phyloP scores from a whole-genome alignment of 768 basidiomycete species.

The Mycena metata region DNA sequence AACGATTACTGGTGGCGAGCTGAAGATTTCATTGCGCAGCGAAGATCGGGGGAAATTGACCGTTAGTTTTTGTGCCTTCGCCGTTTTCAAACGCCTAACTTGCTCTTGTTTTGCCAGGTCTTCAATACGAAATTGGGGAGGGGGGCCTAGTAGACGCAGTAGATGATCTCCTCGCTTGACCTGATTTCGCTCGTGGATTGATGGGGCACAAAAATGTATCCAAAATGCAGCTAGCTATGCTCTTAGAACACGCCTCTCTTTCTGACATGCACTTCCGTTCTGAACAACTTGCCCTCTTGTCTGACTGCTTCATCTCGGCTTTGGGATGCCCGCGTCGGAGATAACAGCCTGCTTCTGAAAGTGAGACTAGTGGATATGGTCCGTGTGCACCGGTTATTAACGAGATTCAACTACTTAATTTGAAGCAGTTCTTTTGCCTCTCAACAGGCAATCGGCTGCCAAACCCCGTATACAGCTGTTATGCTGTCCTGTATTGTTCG shows the following conservation, averaged over 20 bases:
- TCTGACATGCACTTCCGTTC: neutral
- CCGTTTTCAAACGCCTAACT: slow-evolving; percentile 7
- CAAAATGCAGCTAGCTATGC: slow-evolving; percentile 3
- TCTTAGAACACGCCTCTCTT: neutral
- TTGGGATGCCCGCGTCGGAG: neutral
- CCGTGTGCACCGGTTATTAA: too few relatives aligned
- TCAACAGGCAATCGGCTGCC: too few relatives aligned
- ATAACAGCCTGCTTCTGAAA: slow-evolving; percentile 1
- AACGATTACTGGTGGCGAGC: slow-evolving; percentile 24
- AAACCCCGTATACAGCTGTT: too few relatives aligned
- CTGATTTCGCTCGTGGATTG: slow-evolving; percentile 10
- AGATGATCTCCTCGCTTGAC: slow-evolving; percentile 2
- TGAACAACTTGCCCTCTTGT: neutral
- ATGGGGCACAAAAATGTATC: neutral
- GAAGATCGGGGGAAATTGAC: slow-evolving; percentile 22
- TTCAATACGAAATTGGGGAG: slow-evolving; percentile 8
- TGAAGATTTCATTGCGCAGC: slow-evolving; percentile 17
- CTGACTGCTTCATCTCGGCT: neutral
- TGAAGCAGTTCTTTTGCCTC: too few relatives aligned
- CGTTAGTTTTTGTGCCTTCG: slow-evolving; percentile 12
- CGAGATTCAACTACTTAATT: too few relatives aligned
- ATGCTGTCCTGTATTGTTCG: too few relatives aligned
- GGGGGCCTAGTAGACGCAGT: slow-evolving; percentile 7
- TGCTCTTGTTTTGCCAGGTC: slow-evolving; percentile 14
- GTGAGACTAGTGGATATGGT: too few relatives aligned